A percentile compares a stretch with the other conserved stretches of the same genome.
phyloP scores from a whole-genome alignment of 768 basidiomycete species.

The Butyriboletus loyo region DNA sequence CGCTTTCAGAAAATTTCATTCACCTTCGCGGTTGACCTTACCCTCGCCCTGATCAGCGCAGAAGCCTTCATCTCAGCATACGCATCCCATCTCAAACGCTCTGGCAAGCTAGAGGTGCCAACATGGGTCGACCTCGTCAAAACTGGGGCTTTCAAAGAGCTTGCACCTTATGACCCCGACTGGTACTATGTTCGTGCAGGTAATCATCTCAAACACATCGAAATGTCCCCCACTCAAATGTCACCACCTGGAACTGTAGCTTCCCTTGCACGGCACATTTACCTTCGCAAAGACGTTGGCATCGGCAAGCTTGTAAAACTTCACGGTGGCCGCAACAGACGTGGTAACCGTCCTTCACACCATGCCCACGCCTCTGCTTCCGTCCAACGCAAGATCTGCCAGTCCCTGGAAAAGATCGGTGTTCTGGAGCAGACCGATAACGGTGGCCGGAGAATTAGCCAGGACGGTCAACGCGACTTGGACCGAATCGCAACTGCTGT shows the following conservation, averaged over 20 bases:
- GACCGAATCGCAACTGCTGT: slow-evolving; percentile 92
- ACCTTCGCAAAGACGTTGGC: slow-evolving; percentile 97
- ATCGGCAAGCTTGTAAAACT: slow-evolving; percentile 93
- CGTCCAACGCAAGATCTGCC: slow-evolving; percentile 94
- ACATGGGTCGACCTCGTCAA: slow-evolving; percentile 99
- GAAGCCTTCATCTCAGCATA: slow-evolving; percentile 93
- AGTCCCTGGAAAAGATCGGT: slow-evolving; percentile 97
- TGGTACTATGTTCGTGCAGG: slow-evolving; percentile 99
- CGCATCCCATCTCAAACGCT: slow-evolving; percentile 94
- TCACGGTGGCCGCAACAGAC: slow-evolving; percentile 92
- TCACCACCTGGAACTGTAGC: slow-evolving; percentile 43
- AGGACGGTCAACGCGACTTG: slow-evolving; percentile 95
- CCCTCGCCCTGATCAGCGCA: slow-evolving; percentile 51
- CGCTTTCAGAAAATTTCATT: neutral
- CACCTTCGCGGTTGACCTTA: neutral
- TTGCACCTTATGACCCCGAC: slow-evolving; percentile 97
- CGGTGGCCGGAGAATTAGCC: slow-evolving; percentile 93
- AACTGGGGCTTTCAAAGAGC: slow-evolving; percentile 96
- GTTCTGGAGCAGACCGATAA: slow-evolving; percentile 92
- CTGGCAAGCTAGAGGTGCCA: slow-evolving; percentile 98
- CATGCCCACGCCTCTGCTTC: slow-evolving; percentile 83
- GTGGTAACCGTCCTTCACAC: slow-evolving; percentile 96
- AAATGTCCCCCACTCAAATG: neutral
- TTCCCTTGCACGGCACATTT: slow-evolving; percentile 97
- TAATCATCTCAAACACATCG: slow-evolving; percentile 38